Evolutionary conservation across 2,329 filamentous ascomycete genomes (phyloP).

Genomic region (Coniochaeta sp.): DNA sequence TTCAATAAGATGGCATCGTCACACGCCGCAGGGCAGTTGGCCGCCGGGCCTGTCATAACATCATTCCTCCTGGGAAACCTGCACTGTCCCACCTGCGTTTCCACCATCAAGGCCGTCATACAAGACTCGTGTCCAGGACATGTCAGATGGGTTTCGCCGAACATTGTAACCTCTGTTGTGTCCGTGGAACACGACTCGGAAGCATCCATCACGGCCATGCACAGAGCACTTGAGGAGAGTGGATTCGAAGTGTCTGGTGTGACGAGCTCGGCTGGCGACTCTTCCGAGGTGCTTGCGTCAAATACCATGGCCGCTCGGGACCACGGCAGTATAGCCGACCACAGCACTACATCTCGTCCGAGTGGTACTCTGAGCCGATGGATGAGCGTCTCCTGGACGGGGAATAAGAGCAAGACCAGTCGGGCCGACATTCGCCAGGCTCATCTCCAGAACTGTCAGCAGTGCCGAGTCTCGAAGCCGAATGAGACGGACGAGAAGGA

Average conservation of each 20-base stretch:
- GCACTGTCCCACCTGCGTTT: slow-evolving; percentile 71
- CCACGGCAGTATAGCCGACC: slow-evolving; percentile 8
- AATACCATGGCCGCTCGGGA: slow-evolving; percentile 11
- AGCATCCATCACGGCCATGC: slow-evolving; percentile 36
- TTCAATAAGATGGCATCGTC: slow-evolving; percentile 12
- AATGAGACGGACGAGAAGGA: slow-evolving; percentile 9
- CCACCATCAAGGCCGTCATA: slow-evolving; percentile 55
- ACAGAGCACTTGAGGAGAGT: slow-evolving; percentile 41
- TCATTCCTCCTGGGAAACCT: slow-evolving; percentile 65
- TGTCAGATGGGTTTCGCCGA: slow-evolving; percentile 56
- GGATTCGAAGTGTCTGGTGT: slow-evolving; percentile 53
- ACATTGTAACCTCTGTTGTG: slow-evolving; percentile 64
- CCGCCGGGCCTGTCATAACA: slow-evolving; percentile 31
- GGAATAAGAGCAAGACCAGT: slow-evolving; percentile 8
- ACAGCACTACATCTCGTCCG: slow-evolving; percentile 4
- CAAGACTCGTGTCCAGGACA: slow-evolving; percentile 35
- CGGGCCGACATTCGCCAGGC: slow-evolving; percentile 17
- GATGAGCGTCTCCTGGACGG: slow-evolving; percentile 16
- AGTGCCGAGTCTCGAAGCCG: slow-evolving; percentile 19
- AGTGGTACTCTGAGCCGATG: slow-evolving; percentile 13
- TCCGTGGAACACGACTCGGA: slow-evolving; percentile 47
- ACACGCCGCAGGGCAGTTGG: neutral
- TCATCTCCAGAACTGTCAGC: slow-evolving; percentile 36
- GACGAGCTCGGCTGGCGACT: slow-evolving; percentile 24
- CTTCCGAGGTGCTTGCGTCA: slow-evolving; percentile 11